Base-by-base conservation (phyloP, 768 basidiomycete species). In the Tubosaeta sp. region DNA sequence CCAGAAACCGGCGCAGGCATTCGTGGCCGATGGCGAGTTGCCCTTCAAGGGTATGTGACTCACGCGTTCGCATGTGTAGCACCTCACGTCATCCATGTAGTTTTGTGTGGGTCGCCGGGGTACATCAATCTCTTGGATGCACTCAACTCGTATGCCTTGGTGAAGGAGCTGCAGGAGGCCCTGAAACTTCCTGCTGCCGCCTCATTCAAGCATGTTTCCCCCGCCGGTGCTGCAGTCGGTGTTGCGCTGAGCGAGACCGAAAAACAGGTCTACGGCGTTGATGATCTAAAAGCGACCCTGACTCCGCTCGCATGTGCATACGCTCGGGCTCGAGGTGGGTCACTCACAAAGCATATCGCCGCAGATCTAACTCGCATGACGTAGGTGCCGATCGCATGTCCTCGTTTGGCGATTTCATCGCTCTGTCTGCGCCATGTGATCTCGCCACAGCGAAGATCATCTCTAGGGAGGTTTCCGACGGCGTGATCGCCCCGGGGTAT, bases 131-230 rank as follows among this genome's bases (percentile, higher is more conserved):
- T 98, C 7, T 78, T 99, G 48, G 97, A 98, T 64, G 97, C 95
- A 1, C 82, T 99, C 61, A 97, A 97, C 73, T 95, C 95, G 4
- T 99, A 88, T 65, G 95, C 91, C 1, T 82, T 99, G 37, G 97
- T 99, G 51, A 90, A 86, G 63, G 97, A 99, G 67, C 82, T 99
- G 4, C 85, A 91, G 43, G 89, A 83, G 52, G 91, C 91, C 1
- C 81, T 98, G 51, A 72, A 76, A 33, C 83, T 98, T 43, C 95
- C 97, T 16, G 97, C 97, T 13, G 95, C 97, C 12, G 95, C 97
- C 0, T 97, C 95, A 1, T 99, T 98, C 85, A 99, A 99, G 74
- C 97, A 99, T 65, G 97, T 99, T 54, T 98, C 95, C 16, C 97
- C 97, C 11, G 97, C 97, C 2, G 97, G 97, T 46, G 94, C 91